Conservation (phyloP, 108 stramenopile species). For the Cyclotella atomus region DNA sequence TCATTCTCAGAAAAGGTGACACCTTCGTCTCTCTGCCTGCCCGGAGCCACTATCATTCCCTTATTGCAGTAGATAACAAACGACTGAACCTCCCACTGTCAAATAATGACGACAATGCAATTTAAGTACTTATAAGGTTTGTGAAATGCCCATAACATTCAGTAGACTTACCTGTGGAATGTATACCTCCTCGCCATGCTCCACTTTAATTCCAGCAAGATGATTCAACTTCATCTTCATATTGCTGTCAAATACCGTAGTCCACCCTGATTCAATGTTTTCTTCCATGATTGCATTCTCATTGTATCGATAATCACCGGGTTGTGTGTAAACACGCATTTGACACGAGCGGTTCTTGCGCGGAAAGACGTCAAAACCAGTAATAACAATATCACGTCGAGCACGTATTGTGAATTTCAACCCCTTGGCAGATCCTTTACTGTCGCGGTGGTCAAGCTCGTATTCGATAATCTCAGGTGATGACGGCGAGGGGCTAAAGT, state of each 20-base stretch:
- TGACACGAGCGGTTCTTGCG: conserved; percentile 5
- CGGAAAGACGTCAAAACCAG: conserved; percentile 11
- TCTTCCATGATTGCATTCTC: background rate
- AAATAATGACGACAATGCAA: too few species aligned
- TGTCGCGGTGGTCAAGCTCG: background rate
- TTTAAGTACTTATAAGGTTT: too few species aligned
- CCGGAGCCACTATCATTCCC: conserved; percentile 4
- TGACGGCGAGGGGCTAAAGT: conserved; percentile 1
- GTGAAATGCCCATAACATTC: too few species aligned
- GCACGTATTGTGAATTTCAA: conserved; percentile 19
- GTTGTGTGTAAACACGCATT: conserved; percentile 15
- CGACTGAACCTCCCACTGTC: conserved; percentile 5
- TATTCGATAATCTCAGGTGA: background rate
- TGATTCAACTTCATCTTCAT: background rate
- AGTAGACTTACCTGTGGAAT: too few species aligned
- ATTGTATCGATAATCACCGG: conserved; percentile 12
- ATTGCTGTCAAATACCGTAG: background rate
- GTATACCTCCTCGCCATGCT: conserved; percentile 9
- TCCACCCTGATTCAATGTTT: conserved; percentile 3
- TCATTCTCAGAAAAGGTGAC: conserved; percentile 9
- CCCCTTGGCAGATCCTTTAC: conserved; percentile 6
- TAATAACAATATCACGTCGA: conserved; percentile 2
- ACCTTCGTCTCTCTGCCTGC: background rate
- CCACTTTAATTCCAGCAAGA: background rate
- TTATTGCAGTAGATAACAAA: conserved; percentile 19